A percentile compares a stretch with the other conserved stretches of the same genome.
phyloP scores from a whole-genome alignment of 1,284 basidiomycete species.

The Schizophyllum amplum region DNA sequence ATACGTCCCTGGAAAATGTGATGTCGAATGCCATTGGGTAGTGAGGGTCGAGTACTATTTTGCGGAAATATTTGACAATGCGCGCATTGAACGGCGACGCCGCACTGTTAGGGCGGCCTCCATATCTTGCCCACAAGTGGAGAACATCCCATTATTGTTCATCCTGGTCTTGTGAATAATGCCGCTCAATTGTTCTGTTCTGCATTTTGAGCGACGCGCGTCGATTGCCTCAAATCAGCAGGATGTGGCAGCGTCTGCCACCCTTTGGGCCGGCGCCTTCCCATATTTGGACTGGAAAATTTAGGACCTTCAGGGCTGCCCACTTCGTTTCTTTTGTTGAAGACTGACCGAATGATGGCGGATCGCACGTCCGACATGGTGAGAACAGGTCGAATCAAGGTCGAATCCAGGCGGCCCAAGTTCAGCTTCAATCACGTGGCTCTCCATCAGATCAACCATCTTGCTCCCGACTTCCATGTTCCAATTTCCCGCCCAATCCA shows the following conservation, averaged over 20 bases:
- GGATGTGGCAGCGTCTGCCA: constrained; percentile 67
- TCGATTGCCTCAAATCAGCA: constrained; percentile 34
- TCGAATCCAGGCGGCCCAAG: neutral
- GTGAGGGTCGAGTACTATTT: constrained; percentile 1
- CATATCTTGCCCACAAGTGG: constrained; percentile 98
- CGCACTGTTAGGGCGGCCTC: constrained; percentile 76
- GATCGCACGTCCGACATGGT: too few relatives aligned
- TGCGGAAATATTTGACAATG: constrained; percentile 1
- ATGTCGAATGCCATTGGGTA: constrained; percentile 71
- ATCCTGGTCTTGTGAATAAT: constrained; percentile 94
- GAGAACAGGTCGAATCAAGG: too few relatives aligned
- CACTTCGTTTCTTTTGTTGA: constrained; percentile 51
- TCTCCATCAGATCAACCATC: too few relatives aligned
- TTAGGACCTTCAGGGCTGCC: constrained; percentile 68
- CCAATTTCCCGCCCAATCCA: neutral
- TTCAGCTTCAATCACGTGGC: neutral
- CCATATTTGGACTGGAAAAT: constrained; percentile 83
- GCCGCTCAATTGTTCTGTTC: constrained; percentile 56
- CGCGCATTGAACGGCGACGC: constrained; percentile 60
- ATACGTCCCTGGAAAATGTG: constrained; percentile 79
- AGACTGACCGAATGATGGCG: too few relatives aligned
- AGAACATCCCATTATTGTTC: constrained; percentile 93
- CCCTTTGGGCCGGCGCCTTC: constrained; percentile 66
- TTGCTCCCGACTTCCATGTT: too few relatives aligned
- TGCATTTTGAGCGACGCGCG: constrained; percentile 20